Base-by-base conservation (phyloP, 768 basidiomycete genomes). In the Lentinula boryana region DNA sequence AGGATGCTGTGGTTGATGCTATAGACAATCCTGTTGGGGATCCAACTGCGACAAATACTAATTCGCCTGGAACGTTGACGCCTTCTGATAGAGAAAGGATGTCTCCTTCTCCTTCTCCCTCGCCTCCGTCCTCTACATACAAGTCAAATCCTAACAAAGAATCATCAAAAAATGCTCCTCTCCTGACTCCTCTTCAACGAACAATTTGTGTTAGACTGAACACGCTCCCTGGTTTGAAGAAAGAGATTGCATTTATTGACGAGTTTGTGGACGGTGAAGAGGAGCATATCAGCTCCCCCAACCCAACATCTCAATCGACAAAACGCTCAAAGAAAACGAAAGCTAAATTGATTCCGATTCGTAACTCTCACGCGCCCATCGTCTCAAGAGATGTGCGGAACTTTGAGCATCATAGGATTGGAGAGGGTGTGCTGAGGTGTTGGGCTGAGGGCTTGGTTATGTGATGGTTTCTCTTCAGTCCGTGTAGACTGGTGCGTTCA, bases 291-390 rank as follows among this genome's bases (percentile, higher is more conserved):
- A 38, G 36, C 36, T 38, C 36, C 36, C 7, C 0, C 9, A 13
- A 38, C 2, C 36, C 13, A 38, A 13, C 36, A 8, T 38, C 36
- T 8, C 36, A 21, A 9, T 0, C 18, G 7, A 46, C 44, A 3
- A 46, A 46, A 12, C 44, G 8, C 44, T 8, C 13, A 8, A 18
- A 18, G 8, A 46, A 46, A 46, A 9, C 44, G 8, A 46, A 23
- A 9, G 5, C 44, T 21, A 46, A 46, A n/a, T 12, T 7, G 10
- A 46, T 46, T 13, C n/a, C 52, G 2, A 77, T 85, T n/a, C 68
- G 72, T 41, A 92, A 92, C 66, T 74, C 89, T 33, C 91, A 94
- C 72, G 89, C 80, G 4, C 75, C 83, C 60, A 87, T 94, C 54
- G 69, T 84, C n/a, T 76, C 74, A 58, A 68, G 83, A 38, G 80